These are phyloP conservation scores for Lentithecium fluviatile DNA, from an alignment of 495 filamentous ascomycete genomes.

Conservation along the genomic window DNA sequence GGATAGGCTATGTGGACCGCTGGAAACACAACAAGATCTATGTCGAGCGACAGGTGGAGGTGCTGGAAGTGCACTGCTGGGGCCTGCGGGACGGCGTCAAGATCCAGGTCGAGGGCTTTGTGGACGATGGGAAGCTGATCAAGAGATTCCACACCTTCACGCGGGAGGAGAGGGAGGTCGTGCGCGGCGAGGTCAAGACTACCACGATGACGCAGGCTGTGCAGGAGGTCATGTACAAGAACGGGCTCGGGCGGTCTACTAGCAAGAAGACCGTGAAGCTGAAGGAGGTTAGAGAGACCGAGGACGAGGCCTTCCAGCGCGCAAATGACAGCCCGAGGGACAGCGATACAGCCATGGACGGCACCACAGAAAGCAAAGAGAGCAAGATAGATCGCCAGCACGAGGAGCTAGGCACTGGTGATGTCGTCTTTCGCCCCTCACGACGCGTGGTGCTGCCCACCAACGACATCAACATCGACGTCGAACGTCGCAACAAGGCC, in stretches of 20 bases:
- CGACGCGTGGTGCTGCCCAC: slow-evolving; percentile 66
- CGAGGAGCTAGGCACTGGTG: slow-evolving; percentile 36
- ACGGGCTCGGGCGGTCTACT: slow-evolving; percentile 13
- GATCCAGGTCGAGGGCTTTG: slow-evolving; percentile 79
- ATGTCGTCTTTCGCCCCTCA: slow-evolving; percentile 74
- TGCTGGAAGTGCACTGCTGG: slow-evolving; percentile 87
- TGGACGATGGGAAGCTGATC: slow-evolving; percentile 83
- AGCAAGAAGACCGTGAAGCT: slow-evolving; percentile 36
- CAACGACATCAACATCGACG: slow-evolving; percentile 84
- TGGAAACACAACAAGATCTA: slow-evolving; percentile 81
- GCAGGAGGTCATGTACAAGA: slow-evolving; percentile 45
- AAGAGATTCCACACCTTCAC: slow-evolving; percentile 79
- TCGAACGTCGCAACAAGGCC: slow-evolving; percentile 77
- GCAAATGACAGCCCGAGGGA: neutral
- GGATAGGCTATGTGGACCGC: slow-evolving; percentile 83
- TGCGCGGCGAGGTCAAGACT: slow-evolving; percentile 44
- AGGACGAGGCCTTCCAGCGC: neutral
- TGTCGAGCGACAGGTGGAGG: slow-evolving; percentile 77
- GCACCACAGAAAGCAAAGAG: slow-evolving; percentile 11
- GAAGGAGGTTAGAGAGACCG: neutral
- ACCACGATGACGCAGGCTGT: slow-evolving; percentile 53
- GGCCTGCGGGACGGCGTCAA: slow-evolving; percentile 86
- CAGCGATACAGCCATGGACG: slow-evolving; percentile 15
- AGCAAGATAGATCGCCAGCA: neutral
- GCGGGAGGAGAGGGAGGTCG: slow-evolving; percentile 67